Percentiles rank a stretch among this genome's conserved stretches.
These are phyloP conservation scores for Cardamine occulta DNA, from an alignment of 345 rosid genomes.

Conservation along the genomic window DNA sequence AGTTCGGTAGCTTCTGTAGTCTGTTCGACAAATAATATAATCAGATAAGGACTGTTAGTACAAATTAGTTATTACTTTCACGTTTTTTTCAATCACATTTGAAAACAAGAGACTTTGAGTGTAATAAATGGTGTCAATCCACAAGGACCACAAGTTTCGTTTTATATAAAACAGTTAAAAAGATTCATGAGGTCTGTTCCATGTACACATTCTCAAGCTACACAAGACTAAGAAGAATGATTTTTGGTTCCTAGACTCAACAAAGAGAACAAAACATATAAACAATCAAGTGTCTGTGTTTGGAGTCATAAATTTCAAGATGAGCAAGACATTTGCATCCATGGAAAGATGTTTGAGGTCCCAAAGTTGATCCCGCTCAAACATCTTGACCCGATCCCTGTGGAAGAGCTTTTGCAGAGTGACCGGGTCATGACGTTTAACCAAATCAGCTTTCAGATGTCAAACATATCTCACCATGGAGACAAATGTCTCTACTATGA, in stretches of 20 bases:
- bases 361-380: background rate
- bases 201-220: conserved; percentile 20
- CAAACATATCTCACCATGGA: conserved; percentile 10
- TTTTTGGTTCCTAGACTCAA: conserved; percentile 15
- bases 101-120: background rate
- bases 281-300: background rate
- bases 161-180: background rate
- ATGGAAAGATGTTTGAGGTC: conserved; percentile 15
- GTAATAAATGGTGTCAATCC: conserved; percentile 7
- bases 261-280: conserved; percentile 15
- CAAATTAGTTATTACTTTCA: background rate
- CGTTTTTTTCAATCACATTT: background rate
- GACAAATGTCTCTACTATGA: background rate
- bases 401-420: conserved; percentile 3
- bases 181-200: conserved; percentile 15
- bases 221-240: background rate
- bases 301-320: background rate
- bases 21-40: background rate
- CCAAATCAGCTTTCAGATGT: background rate
- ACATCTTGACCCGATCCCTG: background rate
- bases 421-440: background rate
- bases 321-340: conserved; percentile 15
- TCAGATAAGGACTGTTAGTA: background rate
- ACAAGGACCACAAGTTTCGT: conserved; percentile 5
- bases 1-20: background rate